Evolutionary conservation across 1,139 yeast genomes (phyloP).

Genomic region (Candida sanyaensis): DNA sequence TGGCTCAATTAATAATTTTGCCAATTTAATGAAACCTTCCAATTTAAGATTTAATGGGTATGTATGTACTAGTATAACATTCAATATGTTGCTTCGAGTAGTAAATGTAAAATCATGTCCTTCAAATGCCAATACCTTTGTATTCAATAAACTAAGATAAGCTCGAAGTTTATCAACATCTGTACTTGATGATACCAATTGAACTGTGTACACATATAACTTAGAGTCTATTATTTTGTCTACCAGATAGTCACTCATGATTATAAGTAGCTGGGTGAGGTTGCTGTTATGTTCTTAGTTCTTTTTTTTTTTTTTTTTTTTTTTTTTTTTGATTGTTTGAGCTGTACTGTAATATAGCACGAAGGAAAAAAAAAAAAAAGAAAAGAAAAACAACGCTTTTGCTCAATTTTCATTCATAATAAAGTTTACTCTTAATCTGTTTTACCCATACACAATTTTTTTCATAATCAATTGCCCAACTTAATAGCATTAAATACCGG

Average conservation of each 20-base stretch:
- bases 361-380: no score
- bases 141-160: neutral
- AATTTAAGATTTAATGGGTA: constrained; percentile 16
- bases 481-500: no score
- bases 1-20: constrained; percentile 11
- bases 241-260: neutral
- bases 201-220: constrained; percentile 13
- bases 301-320: neutral
- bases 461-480: no score
- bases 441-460: no score
- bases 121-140: constrained; percentile 2
- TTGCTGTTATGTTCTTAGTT: neutral
- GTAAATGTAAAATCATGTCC: constrained; percentile 8
- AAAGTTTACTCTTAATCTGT: no score
- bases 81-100: constrained; percentile 14
- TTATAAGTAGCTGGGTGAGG: neutral
- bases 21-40: constrained; percentile 10
- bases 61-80: constrained; percentile 17
- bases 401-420: no score
- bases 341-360: neutral
- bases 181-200: constrained; percentile 8
- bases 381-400: neutral
- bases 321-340: neutral
- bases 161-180: neutral
- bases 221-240: constrained; percentile 9